Evolutionary conservation across 768 basidiomycete genomes (phyloP).

Genomic region (Mycena galopus): DNA sequence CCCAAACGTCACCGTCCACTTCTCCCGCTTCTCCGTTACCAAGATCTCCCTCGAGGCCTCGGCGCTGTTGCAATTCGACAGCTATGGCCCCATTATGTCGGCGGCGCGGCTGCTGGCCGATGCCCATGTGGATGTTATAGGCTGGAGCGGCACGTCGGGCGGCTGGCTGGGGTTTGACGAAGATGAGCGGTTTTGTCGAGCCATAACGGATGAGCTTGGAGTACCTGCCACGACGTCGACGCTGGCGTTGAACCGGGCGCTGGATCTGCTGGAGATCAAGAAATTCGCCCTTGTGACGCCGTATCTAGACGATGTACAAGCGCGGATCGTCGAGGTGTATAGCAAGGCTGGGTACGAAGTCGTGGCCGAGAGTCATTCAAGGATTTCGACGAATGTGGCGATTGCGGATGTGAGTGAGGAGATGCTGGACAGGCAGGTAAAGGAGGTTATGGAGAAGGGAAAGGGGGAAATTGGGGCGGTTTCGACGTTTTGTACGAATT

Average conservation of each 20-base stretch:
- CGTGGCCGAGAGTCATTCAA: slow-evolving; percentile 23
- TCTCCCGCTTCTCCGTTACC: slow-evolving; percentile 24
- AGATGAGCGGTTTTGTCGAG: slow-evolving; percentile 24
- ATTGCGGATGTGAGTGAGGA: slow-evolving; percentile 22
- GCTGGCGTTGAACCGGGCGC: slow-evolving; percentile 22
- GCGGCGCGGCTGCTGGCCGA: slow-evolving; percentile 26
- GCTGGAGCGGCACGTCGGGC: slow-evolving; percentile 24
- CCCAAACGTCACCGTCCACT: slow-evolving; percentile 26
- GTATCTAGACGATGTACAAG: slow-evolving; percentile 24
- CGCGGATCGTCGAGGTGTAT: slow-evolving; percentile 25
- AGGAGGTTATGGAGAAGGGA: slow-evolving; percentile 23
- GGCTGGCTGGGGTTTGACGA: slow-evolving; percentile 23
- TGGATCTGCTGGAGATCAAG: slow-evolving; percentile 26
- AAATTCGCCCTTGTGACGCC: slow-evolving; percentile 25
- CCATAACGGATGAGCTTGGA: slow-evolving; percentile 18
- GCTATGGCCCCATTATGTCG: slow-evolving; percentile 18
- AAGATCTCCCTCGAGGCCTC: slow-evolving; percentile 26
- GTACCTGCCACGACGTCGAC: slow-evolving; percentile 22
- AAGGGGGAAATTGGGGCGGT: slow-evolving; percentile 21
- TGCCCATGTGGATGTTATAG: slow-evolving; percentile 23
- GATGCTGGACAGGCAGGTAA: slow-evolving; percentile 20
- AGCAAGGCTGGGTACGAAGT: slow-evolving; percentile 22
- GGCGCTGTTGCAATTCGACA: slow-evolving; percentile 21
- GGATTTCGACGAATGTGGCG: slow-evolving; percentile 25
- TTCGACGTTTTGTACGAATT: slow-evolving; percentile 24